Percentiles rank a stretch among this genome's conserved stretches.
These are phyloP conservation scores for Inga leiocalycina DNA, from an alignment of 306 rosid genomes.

Conservation along the genomic window DNA sequence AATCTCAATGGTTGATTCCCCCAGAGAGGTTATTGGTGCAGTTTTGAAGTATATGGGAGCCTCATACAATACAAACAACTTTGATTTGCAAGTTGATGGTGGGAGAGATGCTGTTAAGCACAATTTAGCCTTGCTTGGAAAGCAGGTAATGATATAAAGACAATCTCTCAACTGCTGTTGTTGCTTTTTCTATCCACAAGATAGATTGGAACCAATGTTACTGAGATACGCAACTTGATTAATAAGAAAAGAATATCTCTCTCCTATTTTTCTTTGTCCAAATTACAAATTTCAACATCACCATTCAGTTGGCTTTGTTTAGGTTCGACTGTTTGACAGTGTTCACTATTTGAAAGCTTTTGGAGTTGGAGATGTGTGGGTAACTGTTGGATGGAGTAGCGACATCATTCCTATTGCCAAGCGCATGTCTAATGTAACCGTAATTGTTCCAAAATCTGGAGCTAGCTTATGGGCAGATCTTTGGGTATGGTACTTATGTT, in stretches of 20 bases:
- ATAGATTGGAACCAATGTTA: background rate
- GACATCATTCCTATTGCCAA: slow-evolving; percentile 86
- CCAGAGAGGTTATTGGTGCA: slow-evolving; percentile 93
- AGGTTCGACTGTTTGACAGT: slow-evolving; percentile 86
- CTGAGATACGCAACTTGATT: background rate
- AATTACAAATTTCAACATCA: background rate
- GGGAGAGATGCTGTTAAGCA: slow-evolving; percentile 70
- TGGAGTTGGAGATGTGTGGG: slow-evolving; percentile 92
- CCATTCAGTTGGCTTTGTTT: slow-evolving; percentile 35
- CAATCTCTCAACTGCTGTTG: slow-evolving; percentile 4
- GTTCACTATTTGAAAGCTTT: slow-evolving; percentile 81
- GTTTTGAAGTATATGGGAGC: slow-evolving; percentile 96
- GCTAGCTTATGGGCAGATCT: slow-evolving; percentile 91
- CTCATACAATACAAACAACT: slow-evolving; percentile 68
- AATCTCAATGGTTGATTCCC: slow-evolving; percentile 89
- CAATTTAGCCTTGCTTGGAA: slow-evolving; percentile 65
- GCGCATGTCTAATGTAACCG: slow-evolving; percentile 82
- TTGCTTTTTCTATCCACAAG: background rate
- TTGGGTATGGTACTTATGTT: slow-evolving; percentile 60
- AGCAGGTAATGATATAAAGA: slow-evolving; percentile 64
- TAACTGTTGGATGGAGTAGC: slow-evolving; percentile 97
- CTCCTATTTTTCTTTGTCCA: background rate
- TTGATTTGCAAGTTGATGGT: slow-evolving; percentile 62
- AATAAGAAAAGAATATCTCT: background rate
- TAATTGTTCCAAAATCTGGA: slow-evolving; percentile 89